Evolutionary conservation across 2,329 filamentous ascomycete genomes (phyloP).

Genomic region (Neoarthrinium moseri): DNA sequence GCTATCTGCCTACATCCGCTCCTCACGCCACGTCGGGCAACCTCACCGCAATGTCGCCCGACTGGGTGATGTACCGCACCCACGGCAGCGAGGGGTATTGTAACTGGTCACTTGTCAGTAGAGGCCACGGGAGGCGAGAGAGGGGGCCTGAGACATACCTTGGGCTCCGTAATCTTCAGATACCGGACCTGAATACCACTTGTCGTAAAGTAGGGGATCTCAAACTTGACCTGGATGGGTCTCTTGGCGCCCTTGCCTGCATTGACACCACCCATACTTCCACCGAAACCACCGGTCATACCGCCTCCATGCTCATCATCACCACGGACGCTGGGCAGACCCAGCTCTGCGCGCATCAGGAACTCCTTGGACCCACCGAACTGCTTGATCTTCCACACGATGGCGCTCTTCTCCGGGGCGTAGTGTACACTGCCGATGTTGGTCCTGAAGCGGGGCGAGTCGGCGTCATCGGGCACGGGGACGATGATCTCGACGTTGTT

Average conservation of each 20-base stretch:
- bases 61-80: constrained; percentile 98
- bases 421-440: constrained; percentile 98
- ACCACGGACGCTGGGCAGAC: constrained; percentile 87
- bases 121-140: neutral
- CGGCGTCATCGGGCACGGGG: constrained; percentile 94
- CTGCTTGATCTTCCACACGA: constrained; percentile 99
- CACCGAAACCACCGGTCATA: constrained; percentile 96
- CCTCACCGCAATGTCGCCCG: constrained; percentile 91
- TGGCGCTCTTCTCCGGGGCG: constrained; percentile 93
- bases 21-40: constrained; percentile 79
- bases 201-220: constrained; percentile 99
- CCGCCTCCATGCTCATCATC: constrained; percentile 94
- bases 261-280: constrained; percentile 91
- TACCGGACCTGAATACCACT: constrained; percentile 98
- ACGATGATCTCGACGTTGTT: constrained; percentile 99
- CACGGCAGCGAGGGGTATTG: constrained; percentile 98
- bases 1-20: neutral
- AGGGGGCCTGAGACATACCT: constrained; percentile 59
- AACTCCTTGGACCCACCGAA: constrained; percentile 99
- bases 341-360: constrained; percentile 94
- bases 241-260: constrained; percentile 84
- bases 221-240: constrained; percentile 98
- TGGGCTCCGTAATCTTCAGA: constrained; percentile 98
- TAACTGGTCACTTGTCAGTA: constrained; percentile 51
- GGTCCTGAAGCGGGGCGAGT: constrained; percentile 92